Conservation (phyloP, 768 basidiomycete species). For the Tricholoma saponaceum region DNA sequence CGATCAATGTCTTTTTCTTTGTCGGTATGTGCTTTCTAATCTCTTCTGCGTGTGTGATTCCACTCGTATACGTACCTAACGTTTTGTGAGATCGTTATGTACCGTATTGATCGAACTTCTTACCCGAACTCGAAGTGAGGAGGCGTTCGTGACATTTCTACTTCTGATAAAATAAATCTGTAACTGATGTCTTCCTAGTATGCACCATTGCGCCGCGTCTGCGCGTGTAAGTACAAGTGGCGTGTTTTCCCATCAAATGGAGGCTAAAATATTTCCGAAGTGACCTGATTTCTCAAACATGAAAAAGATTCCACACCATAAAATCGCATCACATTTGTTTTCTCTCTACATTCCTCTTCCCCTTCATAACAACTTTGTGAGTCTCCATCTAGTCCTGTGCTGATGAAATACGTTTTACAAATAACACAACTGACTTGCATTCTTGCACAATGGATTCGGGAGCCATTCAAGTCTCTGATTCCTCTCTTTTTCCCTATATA, state of each 20-base stretch:
- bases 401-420: neutral
- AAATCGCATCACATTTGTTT: constrained; percentile 22
- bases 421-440: constrained; percentile 19
- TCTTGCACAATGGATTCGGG: constrained; percentile 27
- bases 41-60: too few relatives aligned
- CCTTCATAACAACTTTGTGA: constrained; percentile 10
- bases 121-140: too few relatives aligned
- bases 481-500: neutral
- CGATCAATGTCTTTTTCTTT: too few relatives aligned
- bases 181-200: too few relatives aligned
- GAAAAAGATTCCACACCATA: constrained; percentile 7
- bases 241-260: constrained; percentile 1
- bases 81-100: too few relatives aligned
- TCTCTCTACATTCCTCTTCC: constrained; percentile 7
- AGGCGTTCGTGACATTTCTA: too few relatives aligned
- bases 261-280: constrained; percentile 9
- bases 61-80: neutral
- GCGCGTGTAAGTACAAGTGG: too few relatives aligned
- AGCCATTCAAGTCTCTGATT: constrained; percentile 40
- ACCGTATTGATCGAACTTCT: too few relatives aligned
- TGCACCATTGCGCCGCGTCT: too few relatives aligned
- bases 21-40: neutral
- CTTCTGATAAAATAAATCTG: too few relatives aligned
- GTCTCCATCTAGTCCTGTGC: constrained; percentile 1
- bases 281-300: constrained; percentile 26